Conservation (phyloP, 257 asterid species). For the Nicotiana benthamiana region DNA sequence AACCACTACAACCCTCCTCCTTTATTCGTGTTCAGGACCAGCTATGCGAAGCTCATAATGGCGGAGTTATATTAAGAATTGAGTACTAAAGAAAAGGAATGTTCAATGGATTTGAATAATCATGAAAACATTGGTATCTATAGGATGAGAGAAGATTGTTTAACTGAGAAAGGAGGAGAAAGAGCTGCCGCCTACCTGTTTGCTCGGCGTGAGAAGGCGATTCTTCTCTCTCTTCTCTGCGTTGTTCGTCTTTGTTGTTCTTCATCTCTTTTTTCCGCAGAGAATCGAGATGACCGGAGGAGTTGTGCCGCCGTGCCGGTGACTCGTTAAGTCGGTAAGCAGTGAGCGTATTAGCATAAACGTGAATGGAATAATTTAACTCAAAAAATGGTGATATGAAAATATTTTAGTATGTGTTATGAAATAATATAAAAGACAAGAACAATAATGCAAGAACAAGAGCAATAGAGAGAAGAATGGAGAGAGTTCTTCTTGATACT, state of each 20-base stretch:
- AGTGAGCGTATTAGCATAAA: too few species aligned
- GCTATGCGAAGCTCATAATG: neutral
- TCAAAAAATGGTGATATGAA: too few species aligned
- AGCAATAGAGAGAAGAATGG: too few species aligned
- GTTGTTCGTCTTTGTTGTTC: neutral
- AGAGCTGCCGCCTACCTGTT: constrained; percentile 6
- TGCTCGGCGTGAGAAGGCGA: constrained; percentile 20
- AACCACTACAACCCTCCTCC: neutral
- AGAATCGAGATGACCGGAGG: neutral
- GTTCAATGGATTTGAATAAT: neutral
- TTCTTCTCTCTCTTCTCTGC: neutral
- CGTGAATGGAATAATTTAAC: too few species aligned
- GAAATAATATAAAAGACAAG: too few species aligned
- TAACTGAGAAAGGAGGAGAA: neutral
- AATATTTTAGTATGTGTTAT: too few species aligned
- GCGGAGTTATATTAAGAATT: neutral
- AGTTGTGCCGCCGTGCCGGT: neutral
- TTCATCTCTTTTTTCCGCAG: neutral
- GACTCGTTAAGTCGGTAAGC: neutral
- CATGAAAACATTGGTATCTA: neutral
- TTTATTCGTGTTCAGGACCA: neutral
- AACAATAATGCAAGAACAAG: too few species aligned
- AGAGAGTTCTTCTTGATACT: too few species aligned
- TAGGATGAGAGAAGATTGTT: neutral
- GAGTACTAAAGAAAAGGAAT: neutral